phyloP scores from a whole-genome alignment of 2,329 filamentous ascomycete genomes.

The Xylariaceae sp. region DNA sequence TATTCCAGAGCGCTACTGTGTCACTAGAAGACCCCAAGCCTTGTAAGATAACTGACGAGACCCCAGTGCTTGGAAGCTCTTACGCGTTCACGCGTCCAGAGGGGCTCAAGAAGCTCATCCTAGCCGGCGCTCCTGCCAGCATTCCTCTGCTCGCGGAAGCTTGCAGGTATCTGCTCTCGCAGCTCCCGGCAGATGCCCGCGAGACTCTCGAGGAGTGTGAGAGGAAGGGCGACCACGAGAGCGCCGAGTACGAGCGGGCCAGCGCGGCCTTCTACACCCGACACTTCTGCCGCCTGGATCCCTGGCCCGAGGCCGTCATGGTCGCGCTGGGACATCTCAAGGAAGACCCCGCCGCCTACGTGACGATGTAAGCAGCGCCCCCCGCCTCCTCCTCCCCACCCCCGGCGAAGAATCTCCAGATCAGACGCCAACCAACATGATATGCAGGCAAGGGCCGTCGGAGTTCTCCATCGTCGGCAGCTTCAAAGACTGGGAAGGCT shows the following conservation, averaged over 20 bases:
- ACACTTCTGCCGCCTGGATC: slow-evolving; percentile 10
- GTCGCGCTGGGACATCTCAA: slow-evolving; percentile 6
- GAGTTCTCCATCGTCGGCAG: slow-evolving; percentile 7
- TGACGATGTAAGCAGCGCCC: slow-evolving; percentile 1
- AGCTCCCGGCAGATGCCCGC: slow-evolving; percentile 4
- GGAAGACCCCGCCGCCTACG: slow-evolving; percentile 5
- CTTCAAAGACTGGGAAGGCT: slow-evolving; percentile 10
- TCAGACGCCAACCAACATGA: neutral
- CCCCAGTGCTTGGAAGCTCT: neutral
- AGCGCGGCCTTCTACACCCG: slow-evolving; percentile 5
- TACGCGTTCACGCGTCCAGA: neutral
- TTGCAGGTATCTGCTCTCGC: neutral
- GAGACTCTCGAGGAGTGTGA: slow-evolving; percentile 8
- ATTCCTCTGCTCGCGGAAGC: neutral
- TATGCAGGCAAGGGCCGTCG: slow-evolving; percentile 7
- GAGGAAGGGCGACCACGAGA: slow-evolving; percentile 7
- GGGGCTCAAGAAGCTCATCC: slow-evolving; percentile 1
- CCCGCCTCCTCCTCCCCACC: slow-evolving; percentile 22
- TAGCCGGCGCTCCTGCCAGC: neutral
- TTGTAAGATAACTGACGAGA: too few relatives aligned
- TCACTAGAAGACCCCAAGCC: too few relatives aligned
- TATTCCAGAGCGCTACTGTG: too few relatives aligned
- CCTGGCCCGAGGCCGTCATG: slow-evolving; percentile 5
- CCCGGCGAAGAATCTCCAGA: neutral
- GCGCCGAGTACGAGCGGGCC: slow-evolving; percentile 8